Evolutionary conservation across 163 green algal genomes (phyloP), one percentile per base, ranked within the genome.

Genomic region (Scenedesmus sp.): DNA sequence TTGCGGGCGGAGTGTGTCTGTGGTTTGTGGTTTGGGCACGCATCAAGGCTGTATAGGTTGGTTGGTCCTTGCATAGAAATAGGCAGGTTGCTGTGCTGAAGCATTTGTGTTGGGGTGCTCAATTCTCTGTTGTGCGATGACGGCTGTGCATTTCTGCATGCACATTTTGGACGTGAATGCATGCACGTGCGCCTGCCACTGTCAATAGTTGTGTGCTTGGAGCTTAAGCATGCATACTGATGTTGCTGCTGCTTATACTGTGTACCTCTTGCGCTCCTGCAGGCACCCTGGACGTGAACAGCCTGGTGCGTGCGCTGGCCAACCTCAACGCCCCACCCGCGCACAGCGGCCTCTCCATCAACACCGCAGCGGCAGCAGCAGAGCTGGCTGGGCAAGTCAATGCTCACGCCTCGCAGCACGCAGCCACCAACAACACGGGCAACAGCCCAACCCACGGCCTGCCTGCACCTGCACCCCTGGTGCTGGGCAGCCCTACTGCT

Each of bases 391-490:
- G 65, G 2, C 65, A 76, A 40, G 65, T 18, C 59, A 61, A 51
- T 3, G 35, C 53, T 6, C 51, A 87, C 35, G 56, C 51, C 1
- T 18, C 53, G 43, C 37, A 33, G 42, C 33, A 65, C 51, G 37
- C 42, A n/a, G 42, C 35, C 53, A 33, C 65, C 85, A n/a, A 40
- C n/a, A 40, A 43, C 70, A 2, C 33, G 2, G n/a, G 85, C 85
- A 70, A 70, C 68, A 70, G 84, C 84, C 65, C 65, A 37, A 43
- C 40, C 24, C 33, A 30, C 82, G 68, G 46, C 83, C 83, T 88
- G 24, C 40, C 83, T 22, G 33, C 68, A 24, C 83, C 83, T 59
- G 26, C 83, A 30, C 37, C 59, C 26, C 59, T 88, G 35, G 68
- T 88, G 56, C 44, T 88, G 7, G 40, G 76, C 82, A 87, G 46